phyloP scores from a whole-genome alignment of 768 basidiomycete species.

The Phlebiopsis flavidoalba region DNA sequence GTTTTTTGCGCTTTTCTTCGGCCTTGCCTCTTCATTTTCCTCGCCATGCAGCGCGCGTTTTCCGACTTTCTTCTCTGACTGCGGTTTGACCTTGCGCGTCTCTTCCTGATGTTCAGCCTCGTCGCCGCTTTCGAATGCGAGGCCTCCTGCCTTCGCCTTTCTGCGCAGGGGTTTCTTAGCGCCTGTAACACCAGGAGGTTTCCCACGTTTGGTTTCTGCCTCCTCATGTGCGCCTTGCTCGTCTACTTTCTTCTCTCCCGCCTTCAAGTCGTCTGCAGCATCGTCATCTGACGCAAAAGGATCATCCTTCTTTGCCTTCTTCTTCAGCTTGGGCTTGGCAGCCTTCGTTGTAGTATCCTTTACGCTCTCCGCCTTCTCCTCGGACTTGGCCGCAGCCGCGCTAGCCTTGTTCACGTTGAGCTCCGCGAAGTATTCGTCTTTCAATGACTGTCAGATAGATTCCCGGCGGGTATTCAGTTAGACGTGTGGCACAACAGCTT shows the following conservation, averaged over 20 bases:
- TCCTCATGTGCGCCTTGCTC: background rate
- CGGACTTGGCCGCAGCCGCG: constrained; percentile 17
- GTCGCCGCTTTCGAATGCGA: constrained; percentile 17
- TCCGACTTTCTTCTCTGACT: constrained; percentile 3
- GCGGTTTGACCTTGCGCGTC: constrained; percentile 10
- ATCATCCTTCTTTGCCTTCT: constrained; percentile 36
- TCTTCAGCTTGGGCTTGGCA: constrained; percentile 42
- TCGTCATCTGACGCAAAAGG: constrained; percentile 55
- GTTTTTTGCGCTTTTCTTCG: constrained; percentile 29
- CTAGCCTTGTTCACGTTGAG: constrained; percentile 28
- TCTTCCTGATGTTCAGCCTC: background rate
- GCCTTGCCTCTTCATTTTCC: constrained; percentile 28
- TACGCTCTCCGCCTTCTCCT: constrained; percentile 16
- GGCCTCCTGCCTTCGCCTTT: background rate
- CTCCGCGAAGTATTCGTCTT: constrained; percentile 55
- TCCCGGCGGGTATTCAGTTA: background rate
- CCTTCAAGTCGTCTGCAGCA: constrained; percentile 17
- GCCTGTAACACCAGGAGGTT: constrained; percentile 5
- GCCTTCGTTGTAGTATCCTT: constrained; percentile 17
- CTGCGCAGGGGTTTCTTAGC: constrained; percentile 15
- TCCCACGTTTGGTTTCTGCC: background rate
- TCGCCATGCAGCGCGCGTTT: constrained; percentile 11
- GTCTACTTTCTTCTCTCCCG: constrained; percentile 7
- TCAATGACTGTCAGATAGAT: constrained; percentile 42
- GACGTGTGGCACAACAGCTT: background rate